Evolutionary conservation across 441 rosid species (phyloP).

Genomic region (Adansonia grandidieri): DNA sequence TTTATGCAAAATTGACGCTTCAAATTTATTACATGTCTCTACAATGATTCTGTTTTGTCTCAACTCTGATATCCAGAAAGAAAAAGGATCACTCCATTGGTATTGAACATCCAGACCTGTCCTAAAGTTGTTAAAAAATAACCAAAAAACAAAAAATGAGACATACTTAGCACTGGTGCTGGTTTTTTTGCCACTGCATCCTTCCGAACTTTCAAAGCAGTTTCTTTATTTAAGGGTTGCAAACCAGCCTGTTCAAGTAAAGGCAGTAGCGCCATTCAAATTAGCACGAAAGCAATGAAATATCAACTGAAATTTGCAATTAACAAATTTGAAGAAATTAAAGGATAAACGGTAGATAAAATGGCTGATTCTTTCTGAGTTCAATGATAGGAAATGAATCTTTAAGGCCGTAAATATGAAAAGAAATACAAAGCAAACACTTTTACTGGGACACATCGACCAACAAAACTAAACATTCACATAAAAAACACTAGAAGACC

Average conservation of each 20-base stretch:
- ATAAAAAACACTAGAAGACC: neutral
- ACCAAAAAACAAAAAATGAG: neutral
- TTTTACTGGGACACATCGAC: neutral
- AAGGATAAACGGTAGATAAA: neutral
- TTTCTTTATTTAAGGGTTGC: slow-evolving; percentile 46
- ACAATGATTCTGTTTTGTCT: too few species aligned
- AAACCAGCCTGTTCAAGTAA: slow-evolving; percentile 48
- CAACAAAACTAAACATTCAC: neutral
- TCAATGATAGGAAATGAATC: slow-evolving; percentile 15
- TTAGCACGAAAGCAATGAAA: slow-evolving; percentile 5
- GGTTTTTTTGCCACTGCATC: slow-evolving; percentile 46
- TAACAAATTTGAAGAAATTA: neutral
- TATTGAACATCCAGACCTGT: slow-evolving; percentile 11
- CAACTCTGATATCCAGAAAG: too few species aligned
- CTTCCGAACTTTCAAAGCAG: slow-evolving; percentile 55
- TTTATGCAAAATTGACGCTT: neutral
- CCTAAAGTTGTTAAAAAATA: neutral
- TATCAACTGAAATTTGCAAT: neutral
- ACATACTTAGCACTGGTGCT: slow-evolving; percentile 49
- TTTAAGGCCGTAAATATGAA: neutral
- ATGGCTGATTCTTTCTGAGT: slow-evolving; percentile 2
- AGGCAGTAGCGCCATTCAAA: slow-evolving; percentile 15
- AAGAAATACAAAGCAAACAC: neutral
- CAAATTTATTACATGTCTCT: neutral
- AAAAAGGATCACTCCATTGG: neutral